Evolutionary conservation across 352 stramenopile species (phyloP), one percentile per base, ranked within the genome.

Genomic region (Pythium scleroteichum): DNA sequence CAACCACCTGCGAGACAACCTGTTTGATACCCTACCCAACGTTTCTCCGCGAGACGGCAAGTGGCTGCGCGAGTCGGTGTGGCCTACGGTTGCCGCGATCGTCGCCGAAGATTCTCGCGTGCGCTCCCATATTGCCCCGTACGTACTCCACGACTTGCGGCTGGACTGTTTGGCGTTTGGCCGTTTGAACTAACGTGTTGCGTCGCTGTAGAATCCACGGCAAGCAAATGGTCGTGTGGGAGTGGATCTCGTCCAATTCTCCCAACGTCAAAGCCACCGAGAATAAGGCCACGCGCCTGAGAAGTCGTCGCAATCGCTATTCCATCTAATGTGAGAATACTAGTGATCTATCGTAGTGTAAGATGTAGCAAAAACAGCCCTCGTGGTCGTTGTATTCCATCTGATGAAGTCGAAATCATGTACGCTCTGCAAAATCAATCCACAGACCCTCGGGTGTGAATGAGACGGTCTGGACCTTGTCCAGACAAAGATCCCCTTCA

Each of bases 101-200:
- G 66, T 88, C 7, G 69, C 64, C 2, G 69, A 84, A n/a, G 81
- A 91, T 53, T 81, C 79, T 4, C 71, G 79, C 6, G 72, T 91
- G n/a, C 55, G 56, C 9, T 69, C 61, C 14, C 71, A 63, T 23
- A 55, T 73, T 13, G 73, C 75, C 44, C 75, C 59, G 81, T 91
- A 79, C 39, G 79, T 68, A 17, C 29, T 27, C 8, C 26, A 47
- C 16, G 41, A 17, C 33, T 20, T 53, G 4, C 1, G 3, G 16
- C 6, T 47, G 45, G 20, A 13, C 48, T 59, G 38, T 22, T 58
- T 9, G 58, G 29, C 29, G 29, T 60, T 42, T 66, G 26, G n/a
- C n/a, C n/a, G n/a, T n/a, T n/a, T n/a, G n/a, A n/a, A n/a, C n/a
- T n/a, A n/a, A n/a, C n/a, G n/a, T n/a, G n/a, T n/a, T n/a, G n/a